Base-by-base conservation (phyloP, 2,329 filamentous ascomycete species). In the Pseudogymnoascus sp. region DNA sequence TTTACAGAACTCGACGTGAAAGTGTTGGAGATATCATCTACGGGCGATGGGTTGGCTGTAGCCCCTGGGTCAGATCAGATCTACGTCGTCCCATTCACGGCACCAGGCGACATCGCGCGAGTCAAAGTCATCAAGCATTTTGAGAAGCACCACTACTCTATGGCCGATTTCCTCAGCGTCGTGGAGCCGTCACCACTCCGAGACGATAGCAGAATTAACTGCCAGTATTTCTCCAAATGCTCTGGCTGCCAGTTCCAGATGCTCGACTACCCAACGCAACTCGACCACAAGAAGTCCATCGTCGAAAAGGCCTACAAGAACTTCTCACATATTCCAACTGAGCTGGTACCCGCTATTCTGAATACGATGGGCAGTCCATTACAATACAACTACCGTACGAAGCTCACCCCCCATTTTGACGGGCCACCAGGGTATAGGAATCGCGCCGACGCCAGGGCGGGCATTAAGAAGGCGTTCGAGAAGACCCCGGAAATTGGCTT, bases 211-310 rank as follows among this genome's bases (percentile, higher is more conserved):
- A 85, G 90, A 22, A 82, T 96, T 69, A 82, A 82, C 63, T 99
- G 95, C 79, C 83, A 85, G 70, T 98, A 99, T 80, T 99, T 99
- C 72, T 80, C 85, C 41, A 83, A 82, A 62, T 99, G 95, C 76
- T 90, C 89, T 8, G 95, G 95, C 33, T 99, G 95, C 74, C 95
- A 99, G 77, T 93, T 98, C 75, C 95, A 99, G 78, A 97, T 98
- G 91, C 84, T 99, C 66, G 86, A 91, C 62, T 98, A 98, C 75
- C 77, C 83, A 31, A 89, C 92, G 70, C 95, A 99, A 75, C 84
- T 99, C 28, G 81, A 80, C 50, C 88, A 93, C 76, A 99, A 99
- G 80, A 87, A 84, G 73, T 82, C 84, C 64, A 89, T 98, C 65
- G 87, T 99, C 53, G 90, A 96, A 72, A 96, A 95, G 73, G 95